Base-by-base conservation (phyloP, 768 basidiomycete species). In the Exidia glandulosa region DNA sequence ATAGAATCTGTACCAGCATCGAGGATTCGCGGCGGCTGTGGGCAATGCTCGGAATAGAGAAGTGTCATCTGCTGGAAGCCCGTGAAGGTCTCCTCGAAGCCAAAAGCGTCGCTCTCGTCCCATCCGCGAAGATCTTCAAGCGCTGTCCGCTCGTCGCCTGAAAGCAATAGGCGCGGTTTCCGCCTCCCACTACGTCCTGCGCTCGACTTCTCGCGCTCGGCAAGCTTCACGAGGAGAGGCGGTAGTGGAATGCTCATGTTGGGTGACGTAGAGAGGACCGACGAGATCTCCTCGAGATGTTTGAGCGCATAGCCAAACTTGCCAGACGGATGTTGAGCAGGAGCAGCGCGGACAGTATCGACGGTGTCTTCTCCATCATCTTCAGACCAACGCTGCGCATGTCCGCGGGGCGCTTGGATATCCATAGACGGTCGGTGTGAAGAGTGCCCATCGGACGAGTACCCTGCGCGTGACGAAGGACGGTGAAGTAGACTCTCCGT, bases 41-140 rank as follows among this genome's bases (percentile, higher is more conserved):
- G 68, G 6, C 74, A 61, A 36, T 81, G 76, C 54, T 74, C 70
- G 14, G 79, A 77, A 56, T 79, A 75, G 5, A 86, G 68, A 7
- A 83, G 72, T 1, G 78, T 79, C 23, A 87, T 68, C 45, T 73
- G 75, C 64, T 88, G 86, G 48, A 87, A 87, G 13, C 82, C 83
- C 2, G 63, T 47, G 3, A 75, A 86, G 79, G 4, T 76, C 77
- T 16, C 74, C 78, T 50, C 68, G 61, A 2, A 64, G 62, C 12
- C 65, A 61, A 10, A 54, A 4, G 73, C 66, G 37, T 77, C 75
- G 37, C 76, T 69, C 34, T 70, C 74, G 41, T 81, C 79, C 85
- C 86, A 88, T 1, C 86, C 86, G 0, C 85, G 72, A 3, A 87
- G 63, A 61, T 79, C 81, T 27, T 64, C 64, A 30, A 87, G 67